These are phyloP conservation scores for Hibiscus tridactylites DNA, from an alignment of 345 rosid genomes.

Conservation along the genomic window DNA sequence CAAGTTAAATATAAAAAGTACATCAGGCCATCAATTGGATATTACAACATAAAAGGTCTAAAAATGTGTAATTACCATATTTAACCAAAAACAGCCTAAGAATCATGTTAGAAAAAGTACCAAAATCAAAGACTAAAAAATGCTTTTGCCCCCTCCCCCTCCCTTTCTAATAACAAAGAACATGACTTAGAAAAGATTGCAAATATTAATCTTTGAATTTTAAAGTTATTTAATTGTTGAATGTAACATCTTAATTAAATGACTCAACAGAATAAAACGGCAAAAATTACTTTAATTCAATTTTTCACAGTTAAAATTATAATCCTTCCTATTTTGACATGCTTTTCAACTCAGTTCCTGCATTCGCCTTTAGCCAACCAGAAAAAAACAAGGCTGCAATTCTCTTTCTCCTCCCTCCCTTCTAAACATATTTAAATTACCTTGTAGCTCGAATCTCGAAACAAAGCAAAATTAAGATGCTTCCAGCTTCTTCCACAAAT, in stretches of 20 bases:
- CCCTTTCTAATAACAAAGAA: too few relatives aligned
- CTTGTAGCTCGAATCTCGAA: neutral
- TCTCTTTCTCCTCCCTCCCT: neutral
- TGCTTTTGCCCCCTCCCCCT: too few relatives aligned
- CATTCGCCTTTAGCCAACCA: neutral
- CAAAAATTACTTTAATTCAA: neutral
- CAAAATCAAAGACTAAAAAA: too few relatives aligned
- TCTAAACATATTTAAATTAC: neutral
- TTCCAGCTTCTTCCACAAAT: slow-evolving; percentile 1
- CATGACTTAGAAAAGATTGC: too few relatives aligned
- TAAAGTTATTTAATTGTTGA: neutral
- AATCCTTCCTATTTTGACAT: too few relatives aligned
- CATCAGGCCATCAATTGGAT: too few relatives aligned
- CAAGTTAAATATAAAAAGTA: too few relatives aligned
- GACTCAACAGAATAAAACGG: neutral
- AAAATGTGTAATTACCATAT: too few relatives aligned
- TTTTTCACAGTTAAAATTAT: too few relatives aligned
- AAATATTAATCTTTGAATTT: neutral
- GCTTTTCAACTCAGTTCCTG: neutral
- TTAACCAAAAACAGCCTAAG: too few relatives aligned
- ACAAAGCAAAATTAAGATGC: neutral
- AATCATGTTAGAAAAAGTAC: too few relatives aligned
- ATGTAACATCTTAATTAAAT: neutral
- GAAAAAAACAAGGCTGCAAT: neutral
- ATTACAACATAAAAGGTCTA: too few relatives aligned